Base-by-base conservation (phyloP, 2,329 filamentous ascomycete species). In the Cadophora gregata region DNA sequence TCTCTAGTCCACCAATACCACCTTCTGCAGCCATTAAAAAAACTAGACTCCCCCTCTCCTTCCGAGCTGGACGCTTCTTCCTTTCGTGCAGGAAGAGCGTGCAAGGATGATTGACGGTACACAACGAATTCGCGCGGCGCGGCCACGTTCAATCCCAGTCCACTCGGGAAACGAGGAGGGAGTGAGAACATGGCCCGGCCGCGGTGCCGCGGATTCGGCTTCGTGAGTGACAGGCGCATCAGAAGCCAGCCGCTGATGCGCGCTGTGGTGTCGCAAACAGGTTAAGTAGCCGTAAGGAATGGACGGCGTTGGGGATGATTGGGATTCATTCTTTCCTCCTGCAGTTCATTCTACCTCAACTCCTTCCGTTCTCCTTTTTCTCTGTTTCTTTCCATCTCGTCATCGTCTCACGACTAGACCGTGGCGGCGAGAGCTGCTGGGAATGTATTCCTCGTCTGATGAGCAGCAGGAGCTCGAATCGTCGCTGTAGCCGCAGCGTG, bases 401-500 rank as follows among this genome's bases (percentile, higher is more conserved):
- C 71, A 78, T 74, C 75, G 68, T 67, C 75, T 65, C 72, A 90
- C 84, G 74, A 90, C 81, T 73, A 90, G 85, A 77, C 87, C 88
- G 78, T 90, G 82, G 79, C 88, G 86, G 80, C 88, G 86, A 70
- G 85, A 83, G 77, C 80, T 82, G 79, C 81, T 81, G 73, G 80
- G 78, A 73, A 83, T 79, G 80, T 89, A 87, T 75, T 89, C 87
- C 70, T 90, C 89, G 50, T 75, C 81, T 73, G 90, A 90, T 74
- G 86, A 90, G 73, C 89, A 93, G 84, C 90, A 93, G 64, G 87
- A 86, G 62, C 83, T 86, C 70, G 84, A 86, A 68, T 91, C 88
- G 75, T 92, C 90, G 71, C 86, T 87, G 82, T 92, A 96, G 76
- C 93, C 92, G 81, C 95, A 97, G 78, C 93, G 90, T 69, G 89